phyloP scores from a whole-genome alignment of 1,284 basidiomycete species.

The Boletus subluridellus region DNA sequence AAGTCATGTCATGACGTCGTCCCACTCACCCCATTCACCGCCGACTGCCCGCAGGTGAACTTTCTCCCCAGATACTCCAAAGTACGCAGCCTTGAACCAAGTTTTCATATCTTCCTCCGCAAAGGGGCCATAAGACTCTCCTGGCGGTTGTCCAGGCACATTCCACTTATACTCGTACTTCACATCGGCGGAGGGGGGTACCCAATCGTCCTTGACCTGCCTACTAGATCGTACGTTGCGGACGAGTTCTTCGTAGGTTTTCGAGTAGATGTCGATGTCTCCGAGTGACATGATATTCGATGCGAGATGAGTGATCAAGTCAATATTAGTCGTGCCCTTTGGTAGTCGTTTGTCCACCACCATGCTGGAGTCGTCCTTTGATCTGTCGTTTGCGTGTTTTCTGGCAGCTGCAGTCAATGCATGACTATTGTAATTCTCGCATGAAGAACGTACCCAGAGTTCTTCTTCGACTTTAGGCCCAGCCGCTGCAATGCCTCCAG shows the following conservation, averaged over 20 bases:
- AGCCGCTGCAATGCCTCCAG: constrained; percentile 86
- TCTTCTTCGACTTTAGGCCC: constrained; percentile 69
- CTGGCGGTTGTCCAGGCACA: constrained; percentile 46
- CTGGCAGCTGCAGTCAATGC: constrained; percentile 17
- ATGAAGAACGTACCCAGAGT: constrained; percentile 39
- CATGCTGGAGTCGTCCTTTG: constrained; percentile 42
- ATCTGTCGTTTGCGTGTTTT: constrained; percentile 34
- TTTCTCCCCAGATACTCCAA: constrained; percentile 69
- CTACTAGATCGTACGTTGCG: constrained; percentile 69
- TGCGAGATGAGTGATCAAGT: constrained; percentile 75
- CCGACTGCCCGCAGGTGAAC: constrained; percentile 61
- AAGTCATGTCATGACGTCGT: constrained; percentile 50
- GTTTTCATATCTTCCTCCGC: constrained; percentile 67
- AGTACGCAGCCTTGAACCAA: constrained; percentile 75
- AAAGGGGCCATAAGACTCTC: constrained; percentile 72
- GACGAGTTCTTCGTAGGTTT: constrained; percentile 78
- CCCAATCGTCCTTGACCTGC: constrained; percentile 64
- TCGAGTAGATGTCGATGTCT: constrained; percentile 79
- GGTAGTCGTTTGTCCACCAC: constrained; percentile 43
- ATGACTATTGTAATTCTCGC: not conserved
- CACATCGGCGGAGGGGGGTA: constrained; percentile 70
- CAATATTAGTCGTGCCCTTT: constrained; percentile 57
- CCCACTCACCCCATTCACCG: constrained; percentile 72
- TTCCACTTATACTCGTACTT: constrained; percentile 80
- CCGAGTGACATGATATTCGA: constrained; percentile 80